Evolutionary conservation across 352 stramenopile genomes (phyloP).

Genomic region (Phytophthora nicotianae): DNA sequence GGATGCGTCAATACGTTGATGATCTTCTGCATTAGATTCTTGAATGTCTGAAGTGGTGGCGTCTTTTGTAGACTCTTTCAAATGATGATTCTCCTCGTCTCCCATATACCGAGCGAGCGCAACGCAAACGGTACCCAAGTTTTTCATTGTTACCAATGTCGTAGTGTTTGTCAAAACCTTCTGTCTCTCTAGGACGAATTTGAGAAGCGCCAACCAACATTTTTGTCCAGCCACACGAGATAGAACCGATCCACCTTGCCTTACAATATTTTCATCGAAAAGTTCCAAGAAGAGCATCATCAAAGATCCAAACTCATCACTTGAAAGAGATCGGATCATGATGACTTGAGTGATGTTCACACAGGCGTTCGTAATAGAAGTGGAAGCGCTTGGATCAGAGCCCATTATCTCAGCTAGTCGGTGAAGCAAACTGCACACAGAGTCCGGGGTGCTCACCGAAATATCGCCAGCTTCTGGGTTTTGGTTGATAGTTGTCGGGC

Average conservation of each 20-base stretch:
- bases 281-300: conserved; percentile 69
- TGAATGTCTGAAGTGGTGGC: not conserved
- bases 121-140: conserved; percentile 57
- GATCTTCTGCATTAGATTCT: not conserved
- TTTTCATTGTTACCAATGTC: conserved; percentile 58
- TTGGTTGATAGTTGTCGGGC: not conserved
- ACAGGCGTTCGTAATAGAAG: conserved; percentile 35
- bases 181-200: conserved; percentile 53
- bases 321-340: conserved; percentile 47
- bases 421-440: conserved; percentile 13
- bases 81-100: conserved; percentile 56
- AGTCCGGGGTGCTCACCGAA: not conserved
- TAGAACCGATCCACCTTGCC: not conserved
- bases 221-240: conserved; percentile 44
- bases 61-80: not conserved
- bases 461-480: not conserved
- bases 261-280: conserved; percentile 43
- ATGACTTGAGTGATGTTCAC: conserved; percentile 50
- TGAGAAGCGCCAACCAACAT: conserved; percentile 68
- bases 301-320: conserved; percentile 66
- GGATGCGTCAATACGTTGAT: not conserved
- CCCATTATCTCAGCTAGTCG: conserved; percentile 20
- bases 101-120: conserved; percentile 61
- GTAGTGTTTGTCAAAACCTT: conserved; percentile 49
- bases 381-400: conserved; percentile 1